Conservation (phyloP, 2,329 filamentous ascomycete genomes). For the Aspergillus spinulosporus region DNA sequence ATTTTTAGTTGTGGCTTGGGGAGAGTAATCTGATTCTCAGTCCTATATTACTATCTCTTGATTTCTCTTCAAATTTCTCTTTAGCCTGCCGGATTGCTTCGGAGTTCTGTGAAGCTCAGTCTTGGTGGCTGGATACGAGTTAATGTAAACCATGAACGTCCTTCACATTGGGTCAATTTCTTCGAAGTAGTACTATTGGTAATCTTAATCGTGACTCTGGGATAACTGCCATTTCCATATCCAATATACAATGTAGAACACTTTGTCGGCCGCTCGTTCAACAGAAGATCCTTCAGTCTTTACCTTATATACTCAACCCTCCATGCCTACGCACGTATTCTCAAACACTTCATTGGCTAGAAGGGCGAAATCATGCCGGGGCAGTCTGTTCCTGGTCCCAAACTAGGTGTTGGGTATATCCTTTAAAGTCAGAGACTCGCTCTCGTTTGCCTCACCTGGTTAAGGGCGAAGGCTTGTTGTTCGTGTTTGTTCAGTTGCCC, state of each 20-base stretch:
- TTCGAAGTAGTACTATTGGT: conserved; percentile 18
- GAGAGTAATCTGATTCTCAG: conserved; percentile 28
- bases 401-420: background rate
- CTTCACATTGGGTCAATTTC: conserved; percentile 19
- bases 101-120: conserved; percentile 26
- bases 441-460: background rate
- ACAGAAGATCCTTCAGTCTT: no score
- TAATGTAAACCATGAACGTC: conserved; percentile 31
- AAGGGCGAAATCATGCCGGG: no score
- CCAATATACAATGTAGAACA: no score
- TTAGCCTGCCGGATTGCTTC: conserved; percentile 25
- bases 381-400: no score
- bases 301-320: no score
- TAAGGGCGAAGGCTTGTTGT: background rate
- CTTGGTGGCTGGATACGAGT: conserved; percentile 29
- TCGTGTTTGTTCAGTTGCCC: background rate
- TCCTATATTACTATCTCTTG: conserved; percentile 19
- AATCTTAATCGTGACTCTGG: conserved; percentile 1
- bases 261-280: no score
- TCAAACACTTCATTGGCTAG: no score
- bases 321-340: no score
- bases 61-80: conserved; percentile 17
- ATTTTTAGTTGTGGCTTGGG: conserved; percentile 26
- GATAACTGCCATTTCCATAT: background rate
- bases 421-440: background rate